Conservation (phyloP, 345 rosid genomes). For the Fremontodendron californicum region DNA sequence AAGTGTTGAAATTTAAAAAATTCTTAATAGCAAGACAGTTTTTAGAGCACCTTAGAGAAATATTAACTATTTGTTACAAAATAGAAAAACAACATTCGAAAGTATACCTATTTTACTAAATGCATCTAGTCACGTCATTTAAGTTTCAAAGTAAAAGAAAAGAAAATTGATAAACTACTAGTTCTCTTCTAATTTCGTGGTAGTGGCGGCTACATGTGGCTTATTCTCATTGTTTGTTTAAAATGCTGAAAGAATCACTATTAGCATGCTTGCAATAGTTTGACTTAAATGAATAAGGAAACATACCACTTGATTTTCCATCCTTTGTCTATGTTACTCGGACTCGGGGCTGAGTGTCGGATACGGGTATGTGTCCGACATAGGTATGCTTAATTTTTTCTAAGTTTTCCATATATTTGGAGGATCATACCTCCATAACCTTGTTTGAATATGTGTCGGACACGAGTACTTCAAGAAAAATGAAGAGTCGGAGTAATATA, state of each 20-base stretch:
- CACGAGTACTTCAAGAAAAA: too few species aligned
- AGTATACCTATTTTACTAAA: neutral
- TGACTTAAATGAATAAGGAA: neutral
- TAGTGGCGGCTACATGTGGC: neutral
- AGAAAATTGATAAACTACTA: neutral
- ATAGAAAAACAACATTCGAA: neutral
- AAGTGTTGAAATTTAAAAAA: neutral
- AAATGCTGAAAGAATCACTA: neutral
- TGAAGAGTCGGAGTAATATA: too few species aligned
- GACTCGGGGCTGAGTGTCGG: too few species aligned
- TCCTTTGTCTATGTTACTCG: too few species aligned
- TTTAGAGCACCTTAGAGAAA: neutral
- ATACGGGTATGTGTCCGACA: too few species aligned
- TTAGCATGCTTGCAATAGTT: neutral
- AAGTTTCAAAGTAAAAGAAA: neutral
- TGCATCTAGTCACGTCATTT: neutral
- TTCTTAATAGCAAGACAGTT: neutral
- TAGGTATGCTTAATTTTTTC: too few species aligned
- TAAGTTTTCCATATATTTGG: too few species aligned
- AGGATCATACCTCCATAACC: too few species aligned
- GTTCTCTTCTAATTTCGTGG: neutral
- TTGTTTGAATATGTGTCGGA: too few species aligned
- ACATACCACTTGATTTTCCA: neutral
- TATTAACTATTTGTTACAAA: neutral
- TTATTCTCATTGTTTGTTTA: neutral